A percentile compares a stretch with the other conserved stretches of the same genome.
Conservation (phyloP, 2,329 filamentous ascomycete species). For the Colletotrichum sidae region DNA sequence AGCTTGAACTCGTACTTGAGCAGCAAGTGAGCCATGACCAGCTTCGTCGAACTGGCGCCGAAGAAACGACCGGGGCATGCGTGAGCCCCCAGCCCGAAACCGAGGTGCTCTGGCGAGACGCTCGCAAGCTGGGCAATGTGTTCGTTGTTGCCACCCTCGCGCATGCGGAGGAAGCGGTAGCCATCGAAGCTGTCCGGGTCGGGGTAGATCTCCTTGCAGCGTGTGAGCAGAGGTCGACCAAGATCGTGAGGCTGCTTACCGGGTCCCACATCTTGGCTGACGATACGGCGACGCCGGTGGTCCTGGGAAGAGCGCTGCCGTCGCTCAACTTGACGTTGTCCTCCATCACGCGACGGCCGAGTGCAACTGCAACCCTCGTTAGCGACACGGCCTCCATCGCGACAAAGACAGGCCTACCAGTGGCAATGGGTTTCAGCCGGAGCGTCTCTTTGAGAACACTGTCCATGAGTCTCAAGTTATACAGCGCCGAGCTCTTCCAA, state of each 20-base stretch:
- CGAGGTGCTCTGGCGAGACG: conserved; percentile 48
- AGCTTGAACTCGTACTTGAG: conserved; percentile 55
- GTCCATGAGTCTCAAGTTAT: conserved; percentile 53
- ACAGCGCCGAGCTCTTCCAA: conserved; percentile 50
- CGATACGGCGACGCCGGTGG: conserved; percentile 10
- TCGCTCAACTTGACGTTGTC: conserved; percentile 18
- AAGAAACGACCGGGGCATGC: conserved; percentile 62
- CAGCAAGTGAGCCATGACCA: conserved; percentile 53
- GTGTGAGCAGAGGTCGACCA: accelerated
- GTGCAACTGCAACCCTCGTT: neutral
- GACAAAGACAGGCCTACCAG: neutral
- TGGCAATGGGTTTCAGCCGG: conserved; percentile 39
- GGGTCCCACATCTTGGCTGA: conserved; percentile 17
- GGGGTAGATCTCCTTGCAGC: conserved; percentile 16
- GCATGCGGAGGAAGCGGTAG: conserved; percentile 24
- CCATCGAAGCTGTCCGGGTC: conserved; percentile 16
- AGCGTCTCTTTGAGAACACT: conserved; percentile 55
- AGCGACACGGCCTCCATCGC: neutral
- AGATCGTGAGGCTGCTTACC: neutral
- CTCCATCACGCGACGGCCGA: conserved; percentile 5
- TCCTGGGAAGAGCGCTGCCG: conserved; percentile 18
- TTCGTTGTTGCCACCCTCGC: conserved; percentile 19
- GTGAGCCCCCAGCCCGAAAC: conserved; percentile 58
- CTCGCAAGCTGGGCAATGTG: conserved; percentile 54
- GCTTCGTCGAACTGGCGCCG: conserved; percentile 57